phyloP scores from a whole-genome alignment of 345 rosid genomes.

The Stellera chamaejasme region DNA sequence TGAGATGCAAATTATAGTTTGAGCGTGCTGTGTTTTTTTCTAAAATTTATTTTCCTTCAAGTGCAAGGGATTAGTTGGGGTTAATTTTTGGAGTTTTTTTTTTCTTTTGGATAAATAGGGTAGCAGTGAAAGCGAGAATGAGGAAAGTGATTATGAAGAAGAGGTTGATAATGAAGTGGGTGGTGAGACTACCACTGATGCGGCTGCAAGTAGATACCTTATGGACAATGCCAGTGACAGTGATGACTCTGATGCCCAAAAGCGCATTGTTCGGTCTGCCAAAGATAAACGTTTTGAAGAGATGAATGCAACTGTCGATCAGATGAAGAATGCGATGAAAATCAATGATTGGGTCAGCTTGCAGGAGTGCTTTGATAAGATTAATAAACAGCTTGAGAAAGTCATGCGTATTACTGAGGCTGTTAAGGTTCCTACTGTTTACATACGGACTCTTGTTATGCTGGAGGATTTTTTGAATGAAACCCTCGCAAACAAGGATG shows the following conservation, averaged over 20 bases:
- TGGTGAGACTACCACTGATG: conserved; percentile 24
- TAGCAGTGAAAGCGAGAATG: conserved; percentile 70
- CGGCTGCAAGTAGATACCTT: conserved; percentile 44
- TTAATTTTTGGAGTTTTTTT: neutral
- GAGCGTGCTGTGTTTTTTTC: neutral
- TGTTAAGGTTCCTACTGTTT: conserved; percentile 56
- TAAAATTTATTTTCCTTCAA: neutral
- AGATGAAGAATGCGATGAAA: conserved; percentile 91
- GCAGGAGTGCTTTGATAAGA: conserved; percentile 80
- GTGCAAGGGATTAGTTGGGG: neutral
- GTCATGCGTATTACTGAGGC: conserved; percentile 81
- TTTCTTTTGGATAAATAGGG: conserved; percentile 24
- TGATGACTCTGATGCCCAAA: conserved; percentile 56
- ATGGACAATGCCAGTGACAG: conserved; percentile 49
- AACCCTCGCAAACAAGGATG: conserved; percentile 86
- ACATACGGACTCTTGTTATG: conserved; percentile 77
- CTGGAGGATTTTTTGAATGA: conserved; percentile 82
- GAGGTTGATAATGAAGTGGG: conserved; percentile 31
- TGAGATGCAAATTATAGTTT: neutral
- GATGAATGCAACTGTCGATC: conserved; percentile 62
- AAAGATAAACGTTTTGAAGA: conserved; percentile 91
- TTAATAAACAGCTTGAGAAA: conserved; percentile 93
- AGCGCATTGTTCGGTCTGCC: conserved; percentile 72
- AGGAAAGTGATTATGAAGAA: conserved; percentile 38
- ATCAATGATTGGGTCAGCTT: conserved; percentile 94